Base-by-base conservation (phyloP, 192 early-diverging fungal genomes). In the Paraglomus brasilianum region DNA sequence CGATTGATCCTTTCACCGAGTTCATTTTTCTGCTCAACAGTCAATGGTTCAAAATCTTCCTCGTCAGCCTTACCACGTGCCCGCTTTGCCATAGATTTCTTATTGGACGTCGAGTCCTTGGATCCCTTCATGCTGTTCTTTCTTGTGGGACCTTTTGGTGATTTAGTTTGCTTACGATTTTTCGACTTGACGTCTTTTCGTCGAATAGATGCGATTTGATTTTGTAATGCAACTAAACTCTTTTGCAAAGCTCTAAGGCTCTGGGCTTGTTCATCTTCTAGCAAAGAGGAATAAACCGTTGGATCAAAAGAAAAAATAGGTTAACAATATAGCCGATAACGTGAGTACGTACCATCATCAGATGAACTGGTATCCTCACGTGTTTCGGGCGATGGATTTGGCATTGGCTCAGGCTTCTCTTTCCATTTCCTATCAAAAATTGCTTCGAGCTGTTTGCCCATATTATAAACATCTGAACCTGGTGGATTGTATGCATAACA, bases 21-120 rank as follows among this genome's bases (percentile, higher is more conserved):
- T 70, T 95, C 93, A 40, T 86, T 85, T 81, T 98, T 96, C 75
- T 95, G 90, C 70, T 95, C 89, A 72, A 91, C 86, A 1, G 91
- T 91, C 21, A 98, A 81, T 49, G 82, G 83, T 0, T 81, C 77
- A 30, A 30, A 30, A 30, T 30, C 30, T 17, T 76, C 43, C 5
- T 75, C 76, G 13, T 84, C 76, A 15, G 63, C 69, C 38, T 80
- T 73, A 55, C 72, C 74, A 30, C 61, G 63, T 4, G 72, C 38
- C 19, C 70, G 64, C 44, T 71, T 75, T 36, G 62, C 41, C 24
- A 55, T 19, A 3, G 71, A 44, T 43, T 60, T 74, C 49, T 78
- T 75, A 44, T 72, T 65, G 30, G 66, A 55, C 47, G 65, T 58
- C 0, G 77, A 62, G 7, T 66, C 50, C 46, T 76, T 8, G 38